Conservation (phyloP, 306 rosid species). For the Trifolium repens region DNA sequence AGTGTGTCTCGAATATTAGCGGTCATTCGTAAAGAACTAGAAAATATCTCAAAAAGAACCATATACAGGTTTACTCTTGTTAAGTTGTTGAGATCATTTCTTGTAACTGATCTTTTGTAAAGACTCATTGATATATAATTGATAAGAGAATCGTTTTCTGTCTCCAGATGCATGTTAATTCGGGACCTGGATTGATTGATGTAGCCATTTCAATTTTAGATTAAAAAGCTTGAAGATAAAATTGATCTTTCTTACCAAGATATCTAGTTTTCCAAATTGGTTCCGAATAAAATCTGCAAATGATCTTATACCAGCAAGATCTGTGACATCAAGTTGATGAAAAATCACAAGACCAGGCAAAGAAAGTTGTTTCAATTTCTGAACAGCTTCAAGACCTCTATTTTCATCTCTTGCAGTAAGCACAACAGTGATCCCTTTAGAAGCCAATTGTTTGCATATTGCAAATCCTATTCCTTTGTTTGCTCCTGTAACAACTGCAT, state of each 20-base stretch:
- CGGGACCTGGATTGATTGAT: no score
- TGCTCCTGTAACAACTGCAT: slow-evolving; percentile 42
- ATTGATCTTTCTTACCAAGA: slow-evolving; percentile 37
- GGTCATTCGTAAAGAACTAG: no score
- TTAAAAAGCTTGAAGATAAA: neutral
- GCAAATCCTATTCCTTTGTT: slow-evolving; percentile 45
- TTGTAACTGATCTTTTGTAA: no score
- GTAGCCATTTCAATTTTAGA: no score
- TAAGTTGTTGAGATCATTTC: no score
- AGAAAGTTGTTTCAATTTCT: slow-evolving; percentile 37
- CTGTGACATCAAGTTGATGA: slow-evolving; percentile 49
- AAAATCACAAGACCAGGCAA: slow-evolving; percentile 28
- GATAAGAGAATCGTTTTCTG: no score
- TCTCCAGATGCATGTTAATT: no score
- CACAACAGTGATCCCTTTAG: slow-evolving; percentile 40
- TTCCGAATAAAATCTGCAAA: slow-evolving; percentile 38
- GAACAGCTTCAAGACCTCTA: slow-evolving; percentile 41
- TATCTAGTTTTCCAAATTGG: slow-evolving; percentile 46
- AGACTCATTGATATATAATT: no score
- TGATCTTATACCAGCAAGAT: slow-evolving; percentile 30
- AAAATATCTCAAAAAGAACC: no score
- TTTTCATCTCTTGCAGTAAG: slow-evolving; percentile 46
- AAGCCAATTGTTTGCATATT: slow-evolving; percentile 45
- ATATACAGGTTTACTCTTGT: no score
- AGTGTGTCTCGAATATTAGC: neutral